Evolutionary conservation across 2,329 filamentous ascomycete species (phyloP).

Genomic region (Mycogone perniciosa): DNA sequence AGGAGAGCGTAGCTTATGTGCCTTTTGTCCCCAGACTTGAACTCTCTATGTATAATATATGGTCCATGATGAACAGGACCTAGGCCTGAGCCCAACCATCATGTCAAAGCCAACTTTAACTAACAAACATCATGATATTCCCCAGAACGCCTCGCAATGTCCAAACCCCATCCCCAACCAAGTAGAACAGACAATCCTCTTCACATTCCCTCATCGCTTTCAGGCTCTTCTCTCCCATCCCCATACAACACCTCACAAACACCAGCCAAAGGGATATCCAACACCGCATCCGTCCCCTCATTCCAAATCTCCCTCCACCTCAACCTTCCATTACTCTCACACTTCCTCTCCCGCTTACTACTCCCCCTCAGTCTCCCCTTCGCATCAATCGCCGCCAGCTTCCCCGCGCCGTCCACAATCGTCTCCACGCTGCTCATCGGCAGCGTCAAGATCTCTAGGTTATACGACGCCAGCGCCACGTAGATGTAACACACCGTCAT

Average conservation of each 20-base stretch:
- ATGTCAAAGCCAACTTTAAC: background rate
- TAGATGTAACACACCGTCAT: constrained; percentile 89
- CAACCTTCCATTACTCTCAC: constrained; percentile 32
- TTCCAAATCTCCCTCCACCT: constrained; percentile 85
- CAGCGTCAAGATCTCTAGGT: constrained; percentile 80
- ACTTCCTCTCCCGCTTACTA: constrained; percentile 30
- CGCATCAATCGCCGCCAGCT: constrained; percentile 74
- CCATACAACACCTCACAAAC: constrained; percentile 95
- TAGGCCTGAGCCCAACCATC: no score
- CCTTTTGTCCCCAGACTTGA: no score
- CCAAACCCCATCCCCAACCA: constrained; percentile 1
- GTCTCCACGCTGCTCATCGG: constrained; percentile 76
- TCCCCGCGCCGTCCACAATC: constrained; percentile 82
- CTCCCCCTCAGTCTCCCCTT: constrained; percentile 48
- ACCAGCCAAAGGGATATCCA: constrained; percentile 92
- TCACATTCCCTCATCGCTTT: constrained; percentile 15
- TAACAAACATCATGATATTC: background rate
- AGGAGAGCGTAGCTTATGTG: no score
- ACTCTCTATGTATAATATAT: no score
- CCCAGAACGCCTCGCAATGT: constrained; percentile 1
- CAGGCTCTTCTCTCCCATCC: constrained; percentile 34
- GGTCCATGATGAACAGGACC: no score
- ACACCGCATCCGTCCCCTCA: constrained; percentile 88
- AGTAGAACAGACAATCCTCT: background rate
- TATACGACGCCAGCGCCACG: constrained; percentile 84